Evolutionary conservation across 805 yeast genomes (phyloP), one percentile per base, ranked within the genome.

Genomic region (Metschnikowia vanudenii): DNA sequence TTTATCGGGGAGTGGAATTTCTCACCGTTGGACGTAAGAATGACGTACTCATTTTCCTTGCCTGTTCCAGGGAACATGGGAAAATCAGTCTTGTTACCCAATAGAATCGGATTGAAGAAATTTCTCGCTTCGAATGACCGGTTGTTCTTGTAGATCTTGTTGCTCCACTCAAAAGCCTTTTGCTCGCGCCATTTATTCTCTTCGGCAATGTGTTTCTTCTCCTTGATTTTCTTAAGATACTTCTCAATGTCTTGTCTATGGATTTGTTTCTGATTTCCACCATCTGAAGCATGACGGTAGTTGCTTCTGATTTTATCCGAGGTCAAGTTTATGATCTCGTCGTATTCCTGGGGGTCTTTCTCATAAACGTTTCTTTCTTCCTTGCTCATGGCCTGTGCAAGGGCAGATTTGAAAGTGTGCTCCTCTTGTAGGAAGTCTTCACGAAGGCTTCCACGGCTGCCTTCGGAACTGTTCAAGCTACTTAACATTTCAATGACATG

Each of bases 141-240:
- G 6, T 74, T 67, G n/a, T 65, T 55, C 14, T 62, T 56, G 33
- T 56, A 53, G 53, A 66, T 62, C 35, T 68, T 63, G 31, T 55
- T 66, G 34, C 78, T 70, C 78, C 80, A 78, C 43, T 80, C 84
- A 49, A 66, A 79, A 0, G 84, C 82, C 34, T 71, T 69, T 32
- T 66, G 57, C 39, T 75, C 76, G 31, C 81, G 71, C 55, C 78
- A 79, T 34, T 67, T 56, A 32, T 67, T 66, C 47, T 78, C 78
- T 31, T 73, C 74, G 28, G 67, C 67, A 16, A 52, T 39, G 18
- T 72, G 73, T 45, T 67, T 68, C 16, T 65, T 63, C 14, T 59
- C 58, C 47, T 77, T 76, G 3, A 81, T 76, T 6, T 66, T 61
- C 37, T 66, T 59, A 31, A 82, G 63, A 42, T 73, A 78, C 0